Conservation (phyloP, 768 basidiomycete species). For the Kwoniella shandongensis region DNA sequence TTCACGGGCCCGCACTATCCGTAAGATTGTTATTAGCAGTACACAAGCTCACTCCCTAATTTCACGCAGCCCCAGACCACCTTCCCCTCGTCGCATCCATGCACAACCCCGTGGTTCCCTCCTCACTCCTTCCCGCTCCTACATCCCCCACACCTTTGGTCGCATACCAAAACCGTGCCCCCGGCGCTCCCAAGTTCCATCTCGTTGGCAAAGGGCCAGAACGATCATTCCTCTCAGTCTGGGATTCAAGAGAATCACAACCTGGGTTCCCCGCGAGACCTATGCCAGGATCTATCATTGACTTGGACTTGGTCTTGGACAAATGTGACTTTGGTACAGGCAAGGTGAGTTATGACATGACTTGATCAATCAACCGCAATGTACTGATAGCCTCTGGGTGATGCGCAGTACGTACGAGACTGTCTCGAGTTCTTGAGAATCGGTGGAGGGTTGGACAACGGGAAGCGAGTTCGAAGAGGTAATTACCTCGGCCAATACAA, state of each 20-base stretch:
- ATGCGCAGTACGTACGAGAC: conserved; percentile 83
- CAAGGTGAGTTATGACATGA: conserved; percentile 41
- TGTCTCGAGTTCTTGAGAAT: conserved; percentile 92
- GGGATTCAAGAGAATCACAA: conserved; percentile 30
- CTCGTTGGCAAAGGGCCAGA: conserved; percentile 74
- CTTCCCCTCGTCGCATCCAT: conserved; percentile 40
- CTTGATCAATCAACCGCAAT: conserved; percentile 7
- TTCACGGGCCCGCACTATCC: too few relatives aligned
- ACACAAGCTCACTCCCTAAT: too few relatives aligned
- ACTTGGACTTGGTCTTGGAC: conserved; percentile 87
- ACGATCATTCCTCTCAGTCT: conserved; percentile 69
- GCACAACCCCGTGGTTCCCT: conserved; percentile 51
- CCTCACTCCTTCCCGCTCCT: conserved; percentile 33
- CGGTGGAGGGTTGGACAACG: conserved; percentile 83
- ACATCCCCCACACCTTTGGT: conserved; percentile 29
- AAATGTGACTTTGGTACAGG: conserved; percentile 84
- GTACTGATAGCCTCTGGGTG: not conserved
- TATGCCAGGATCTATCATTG: conserved; percentile 75
- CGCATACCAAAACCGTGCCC: conserved; percentile 40
- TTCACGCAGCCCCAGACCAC: conserved; percentile 47
- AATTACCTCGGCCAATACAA: conserved; percentile 75
- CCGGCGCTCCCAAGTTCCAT: conserved; percentile 55
- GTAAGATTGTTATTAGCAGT: not conserved
- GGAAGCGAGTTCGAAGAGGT: conserved; percentile 69
- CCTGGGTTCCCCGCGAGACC: conserved; percentile 86